Conservation (phyloP, 1,284 basidiomycete genomes). For the Sanghuangporus baumii region DNA sequence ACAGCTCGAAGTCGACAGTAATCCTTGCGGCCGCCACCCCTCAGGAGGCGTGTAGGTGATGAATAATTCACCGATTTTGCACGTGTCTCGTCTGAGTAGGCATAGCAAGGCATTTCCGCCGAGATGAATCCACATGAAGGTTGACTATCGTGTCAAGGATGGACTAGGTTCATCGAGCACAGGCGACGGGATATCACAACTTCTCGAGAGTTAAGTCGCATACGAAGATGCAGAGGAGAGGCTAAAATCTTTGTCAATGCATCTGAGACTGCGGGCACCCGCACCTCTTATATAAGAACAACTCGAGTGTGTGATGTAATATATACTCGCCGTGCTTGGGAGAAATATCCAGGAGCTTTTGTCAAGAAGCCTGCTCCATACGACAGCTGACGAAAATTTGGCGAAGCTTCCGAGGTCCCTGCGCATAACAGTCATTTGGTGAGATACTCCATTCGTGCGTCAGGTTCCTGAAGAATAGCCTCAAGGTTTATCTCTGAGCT, state of each 20-base stretch:
- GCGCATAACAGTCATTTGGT: too few species aligned
- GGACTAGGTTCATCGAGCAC: background rate
- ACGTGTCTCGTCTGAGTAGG: constrained; percentile 12
- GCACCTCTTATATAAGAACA: background rate
- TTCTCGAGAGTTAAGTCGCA: background rate
- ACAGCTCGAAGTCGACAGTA: constrained; percentile 9
- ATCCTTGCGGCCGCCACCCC: constrained; percentile 19
- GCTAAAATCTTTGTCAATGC: background rate
- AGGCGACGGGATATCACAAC: too few species aligned
- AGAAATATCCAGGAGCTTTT: too few species aligned
- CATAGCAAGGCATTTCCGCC: constrained; percentile 12
- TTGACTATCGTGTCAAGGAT: background rate
- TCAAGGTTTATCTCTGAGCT: too few species aligned
- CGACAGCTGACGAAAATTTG: too few species aligned
- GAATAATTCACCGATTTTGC: background rate
- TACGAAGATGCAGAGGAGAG: background rate
- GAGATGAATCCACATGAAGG: background rate
- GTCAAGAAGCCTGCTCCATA: too few species aligned
- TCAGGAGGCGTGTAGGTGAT: constrained; percentile 1
- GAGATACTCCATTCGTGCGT: too few species aligned
- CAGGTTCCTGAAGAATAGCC: too few species aligned
- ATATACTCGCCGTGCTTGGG: too few species aligned
- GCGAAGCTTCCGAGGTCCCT: too few species aligned
- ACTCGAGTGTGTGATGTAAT: background rate
- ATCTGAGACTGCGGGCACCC: background rate